These are phyloP conservation scores for Trichophyton mentagrophytes DNA, from an alignment of 2,329 filamentous ascomycete species.

Conservation along the genomic window DNA sequence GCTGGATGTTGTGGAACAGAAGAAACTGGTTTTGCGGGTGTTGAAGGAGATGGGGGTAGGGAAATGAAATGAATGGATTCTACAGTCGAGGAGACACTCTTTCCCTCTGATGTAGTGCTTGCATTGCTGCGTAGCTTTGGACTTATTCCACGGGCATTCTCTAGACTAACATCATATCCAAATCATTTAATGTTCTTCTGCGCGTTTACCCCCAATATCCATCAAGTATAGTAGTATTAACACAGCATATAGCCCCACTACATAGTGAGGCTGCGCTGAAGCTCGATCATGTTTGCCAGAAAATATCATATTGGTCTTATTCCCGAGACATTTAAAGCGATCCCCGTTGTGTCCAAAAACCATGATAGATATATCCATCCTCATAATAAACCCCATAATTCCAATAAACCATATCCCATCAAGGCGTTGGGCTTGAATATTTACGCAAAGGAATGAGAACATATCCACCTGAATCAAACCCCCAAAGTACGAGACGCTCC, in stretches of 20 bases:
- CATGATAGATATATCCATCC: no score
- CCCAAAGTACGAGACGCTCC: background rate
- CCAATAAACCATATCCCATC: background rate
- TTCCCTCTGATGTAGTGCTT: background rate
- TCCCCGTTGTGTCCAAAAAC: no score
- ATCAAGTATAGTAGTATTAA: background rate
- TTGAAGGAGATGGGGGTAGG: slow-evolving; percentile 28
- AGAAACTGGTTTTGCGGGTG: slow-evolving; percentile 33
- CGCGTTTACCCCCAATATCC: background rate
- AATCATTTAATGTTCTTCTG: background rate
- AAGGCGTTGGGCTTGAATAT: background rate
- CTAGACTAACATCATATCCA: background rate
- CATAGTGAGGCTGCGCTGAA: no score
- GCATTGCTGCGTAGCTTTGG: background rate
- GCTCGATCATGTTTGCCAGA: no score
- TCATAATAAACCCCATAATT: background rate
- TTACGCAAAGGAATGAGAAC: background rate
- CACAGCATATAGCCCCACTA: background rate
- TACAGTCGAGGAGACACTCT: background rate
- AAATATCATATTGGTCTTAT: no score
- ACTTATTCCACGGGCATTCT: background rate
- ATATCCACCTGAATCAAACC: background rate
- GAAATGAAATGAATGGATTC: background rate
- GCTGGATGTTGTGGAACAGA: slow-evolving; percentile 32
- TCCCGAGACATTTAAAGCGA: no score